Evolutionary conservation across 805 yeast species (phyloP).

Genomic region (Cyberlindnera xishuangbannaensis): DNA sequence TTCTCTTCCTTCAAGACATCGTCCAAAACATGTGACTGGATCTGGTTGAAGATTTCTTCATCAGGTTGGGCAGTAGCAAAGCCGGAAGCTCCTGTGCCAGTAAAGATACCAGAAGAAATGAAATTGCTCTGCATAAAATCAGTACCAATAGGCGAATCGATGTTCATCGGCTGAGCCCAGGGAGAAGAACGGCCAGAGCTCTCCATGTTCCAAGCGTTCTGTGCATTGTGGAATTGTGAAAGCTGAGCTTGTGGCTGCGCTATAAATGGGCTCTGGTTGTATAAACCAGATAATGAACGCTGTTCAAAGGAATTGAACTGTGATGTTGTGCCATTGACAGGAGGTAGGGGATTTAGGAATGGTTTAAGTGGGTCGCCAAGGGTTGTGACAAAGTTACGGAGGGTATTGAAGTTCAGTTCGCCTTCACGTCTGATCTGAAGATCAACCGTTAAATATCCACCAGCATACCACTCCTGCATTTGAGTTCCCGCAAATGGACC

Average conservation of each 20-base stretch:
- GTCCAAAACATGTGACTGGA: constrained; percentile 36
- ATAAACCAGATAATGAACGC: too few species aligned
- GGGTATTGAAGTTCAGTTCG: constrained; percentile 42
- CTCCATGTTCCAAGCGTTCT: constrained; percentile 12
- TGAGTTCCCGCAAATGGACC: constrained; percentile 73
- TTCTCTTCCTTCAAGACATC: too few species aligned
- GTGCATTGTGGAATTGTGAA: constrained; percentile 16
- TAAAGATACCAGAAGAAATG: too few species aligned
- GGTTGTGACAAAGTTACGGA: constrained; percentile 46
- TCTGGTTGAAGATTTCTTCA: constrained; percentile 30
- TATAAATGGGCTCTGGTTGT: too few species aligned
- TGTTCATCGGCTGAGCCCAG: constrained; percentile 17
- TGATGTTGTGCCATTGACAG: too few species aligned
- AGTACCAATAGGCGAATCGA: constrained; percentile 1
- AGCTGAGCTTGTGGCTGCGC: too few species aligned
- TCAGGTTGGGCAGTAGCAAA: constrained; percentile 7
- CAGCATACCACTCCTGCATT: constrained; percentile 76
- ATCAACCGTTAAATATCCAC: constrained; percentile 50
- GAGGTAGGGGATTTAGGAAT: constrained; percentile 53
- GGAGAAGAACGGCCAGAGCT: constrained; percentile 19
- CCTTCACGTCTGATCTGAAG: constrained; percentile 55
- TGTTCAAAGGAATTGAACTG: too few species aligned
- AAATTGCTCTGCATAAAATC: too few species aligned
- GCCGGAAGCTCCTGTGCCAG: too few species aligned
- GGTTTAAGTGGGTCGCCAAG: constrained; percentile 60